phyloP scores from a whole-genome alignment of 1,139 yeast species.

The Debaryomyces subglobosus region DNA sequence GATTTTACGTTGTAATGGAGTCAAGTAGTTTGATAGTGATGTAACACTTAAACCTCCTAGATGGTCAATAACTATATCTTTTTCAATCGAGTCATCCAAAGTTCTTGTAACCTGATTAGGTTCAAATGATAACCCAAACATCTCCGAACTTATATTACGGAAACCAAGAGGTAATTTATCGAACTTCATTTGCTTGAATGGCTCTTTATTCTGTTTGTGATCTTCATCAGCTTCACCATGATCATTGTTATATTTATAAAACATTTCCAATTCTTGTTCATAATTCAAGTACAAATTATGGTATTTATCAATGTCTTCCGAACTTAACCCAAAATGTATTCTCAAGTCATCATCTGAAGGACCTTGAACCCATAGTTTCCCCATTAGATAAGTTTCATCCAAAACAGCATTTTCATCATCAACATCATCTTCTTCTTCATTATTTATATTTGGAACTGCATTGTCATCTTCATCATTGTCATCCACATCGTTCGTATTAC shows the following conservation, averaged over 20 bases:
- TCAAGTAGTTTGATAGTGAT: slow-evolving; percentile 27
- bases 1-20: slow-evolving; percentile 60
- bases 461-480: slow-evolving; percentile 38
- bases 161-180: slow-evolving; percentile 21
- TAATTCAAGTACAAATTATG: slow-evolving; percentile 13
- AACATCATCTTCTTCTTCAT: slow-evolving; percentile 31
- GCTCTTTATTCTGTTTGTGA: neutral
- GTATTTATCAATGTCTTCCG: slow-evolving; percentile 14
- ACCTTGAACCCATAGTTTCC: slow-evolving; percentile 92
- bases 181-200: slow-evolving; percentile 19
- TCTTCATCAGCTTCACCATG: neutral
- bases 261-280: slow-evolving; percentile 11
- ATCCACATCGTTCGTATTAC: slow-evolving; percentile 40
- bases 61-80: slow-evolving; percentile 34
- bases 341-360: slow-evolving; percentile 69
- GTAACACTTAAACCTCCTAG: slow-evolving; percentile 45
- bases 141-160: slow-evolving; percentile 20
- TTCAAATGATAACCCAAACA: slow-evolving; percentile 18
- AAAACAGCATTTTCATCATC: slow-evolving; percentile 37
- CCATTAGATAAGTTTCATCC: slow-evolving; percentile 76
- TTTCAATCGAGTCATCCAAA: neutral
- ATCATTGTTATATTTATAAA: slow-evolving; percentile 1
- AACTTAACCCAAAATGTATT: slow-evolving; percentile 19
- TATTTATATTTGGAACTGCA: slow-evolving; percentile 32
- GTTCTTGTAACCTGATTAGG: slow-evolving; percentile 2